Evolutionary conservation across 2,329 filamentous ascomycete species (phyloP), one percentile per base, ranked within the genome.

Genomic region (Colletotrichum caudatum): DNA sequence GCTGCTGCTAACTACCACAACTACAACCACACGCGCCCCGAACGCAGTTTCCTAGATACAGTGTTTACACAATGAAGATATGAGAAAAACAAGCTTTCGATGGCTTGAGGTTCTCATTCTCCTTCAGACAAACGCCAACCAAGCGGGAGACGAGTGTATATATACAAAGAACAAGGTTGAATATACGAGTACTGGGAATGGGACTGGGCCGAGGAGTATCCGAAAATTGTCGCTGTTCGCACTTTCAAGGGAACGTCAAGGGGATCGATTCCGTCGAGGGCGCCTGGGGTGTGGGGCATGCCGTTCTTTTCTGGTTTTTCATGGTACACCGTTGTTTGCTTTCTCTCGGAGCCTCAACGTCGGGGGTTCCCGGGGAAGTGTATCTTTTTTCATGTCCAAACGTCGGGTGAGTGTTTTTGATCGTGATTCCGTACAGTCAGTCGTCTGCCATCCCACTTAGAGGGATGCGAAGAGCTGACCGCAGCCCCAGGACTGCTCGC

Each of bases 401-500:
- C 56, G 54, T 64, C 59, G 46, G 46, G 14, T 68, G 26, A 44
- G 33, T 56, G 20, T 35, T 33, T 57, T 57, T 39, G 35, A 57
- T 51, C 46, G 37, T 56, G 50, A 51, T 62, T 29, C 50, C 35
- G 51, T 23, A 8, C 8, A 14, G 11, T 44, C n/a, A 11, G 16
- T 26, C 39, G 44, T n/a, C n/a, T 7, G 8, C 14, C 11, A 23
- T 48, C 33, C 11, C 63, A 61, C 50, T 70, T 73, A 73, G 29
- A 16, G 2, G 29, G 29, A 29, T 29, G 29, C 0, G 80, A 89
- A 89, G 78, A 87, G 82, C 69, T 83, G 78, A 70, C 84, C 82
- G 80, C 89, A 91, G 74, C 94, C 94, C 89, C 94, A 98, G 87
- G 87, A 86, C 84, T 91, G 90, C 91, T 98, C 95, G 77, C 94